Evolutionary conservation across 2,329 filamentous ascomycete genomes (phyloP).

Genomic region (Metarhizium sp.): DNA sequence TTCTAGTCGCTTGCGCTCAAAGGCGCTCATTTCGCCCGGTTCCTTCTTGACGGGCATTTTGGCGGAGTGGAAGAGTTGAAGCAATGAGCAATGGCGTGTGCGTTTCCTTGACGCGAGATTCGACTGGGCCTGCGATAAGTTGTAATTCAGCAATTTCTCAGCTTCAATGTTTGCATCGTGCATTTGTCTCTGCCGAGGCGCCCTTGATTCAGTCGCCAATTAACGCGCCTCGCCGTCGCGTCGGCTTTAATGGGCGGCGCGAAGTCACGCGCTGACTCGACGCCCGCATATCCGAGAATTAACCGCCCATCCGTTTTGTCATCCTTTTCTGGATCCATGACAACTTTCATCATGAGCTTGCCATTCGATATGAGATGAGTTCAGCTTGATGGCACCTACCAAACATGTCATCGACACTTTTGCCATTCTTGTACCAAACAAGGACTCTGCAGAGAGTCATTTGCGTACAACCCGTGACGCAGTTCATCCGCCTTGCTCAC

Average conservation of each 20-base stretch:
- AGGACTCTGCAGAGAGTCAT: slow-evolving; percentile 37
- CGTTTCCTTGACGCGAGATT: not conserved
- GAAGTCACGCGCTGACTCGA: slow-evolving; percentile 9
- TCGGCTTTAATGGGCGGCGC: slow-evolving; percentile 8
- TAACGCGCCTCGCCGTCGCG: not conserved
- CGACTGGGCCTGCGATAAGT: not conserved
- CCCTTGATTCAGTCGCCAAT: not conserved
- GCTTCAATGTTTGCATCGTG: not conserved
- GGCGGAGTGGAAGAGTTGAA: not conserved
- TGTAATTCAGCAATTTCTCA: not conserved
- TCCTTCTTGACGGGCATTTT: slow-evolving; percentile 38
- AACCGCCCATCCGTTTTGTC: not conserved
- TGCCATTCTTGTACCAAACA: slow-evolving; percentile 67
- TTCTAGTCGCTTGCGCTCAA: slow-evolving; percentile 74
- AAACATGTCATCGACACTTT: slow-evolving; percentile 38
- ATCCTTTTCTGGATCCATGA: not conserved
- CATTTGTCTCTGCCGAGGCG: not conserved
- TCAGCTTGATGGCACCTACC: not conserved
- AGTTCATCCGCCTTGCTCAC: slow-evolving; percentile 13
- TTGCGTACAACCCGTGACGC: slow-evolving; percentile 15
- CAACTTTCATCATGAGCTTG: not conserved
- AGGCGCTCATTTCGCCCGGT: slow-evolving; percentile 58
- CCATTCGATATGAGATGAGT: not conserved
- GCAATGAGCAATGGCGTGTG: not conserved
- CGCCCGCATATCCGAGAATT: not conserved